Evolutionary conservation across 2,329 filamentous ascomycete genomes (phyloP).

Genomic region (Sarocladiaceae sp.): DNA sequence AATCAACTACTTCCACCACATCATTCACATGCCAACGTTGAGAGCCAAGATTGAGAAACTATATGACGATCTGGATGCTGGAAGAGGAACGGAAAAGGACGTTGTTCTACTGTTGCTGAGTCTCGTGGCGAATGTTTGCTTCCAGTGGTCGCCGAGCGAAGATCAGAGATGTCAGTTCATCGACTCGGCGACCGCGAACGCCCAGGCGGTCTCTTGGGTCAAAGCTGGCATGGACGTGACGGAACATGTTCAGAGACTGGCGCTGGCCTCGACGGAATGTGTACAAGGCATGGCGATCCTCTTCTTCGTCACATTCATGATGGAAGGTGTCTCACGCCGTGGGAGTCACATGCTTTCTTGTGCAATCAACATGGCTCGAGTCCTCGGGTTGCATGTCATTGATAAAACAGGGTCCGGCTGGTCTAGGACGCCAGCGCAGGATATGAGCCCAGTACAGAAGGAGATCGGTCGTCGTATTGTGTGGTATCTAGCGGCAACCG

Average conservation of each 20-base stretch:
- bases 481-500: conserved; percentile 36
- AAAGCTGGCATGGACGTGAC: conserved; percentile 10
- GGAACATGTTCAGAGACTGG: neutral
- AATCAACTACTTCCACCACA: conserved; percentile 6
- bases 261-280: conserved; percentile 14
- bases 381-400: conserved; percentile 27
- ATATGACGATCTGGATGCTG: neutral
- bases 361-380: conserved; percentile 10
- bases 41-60: neutral
- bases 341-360: conserved; percentile 17
- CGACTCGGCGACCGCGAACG: conserved; percentile 3
- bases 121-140: conserved; percentile 1
- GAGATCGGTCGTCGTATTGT: conserved; percentile 34
- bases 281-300: conserved; percentile 21
- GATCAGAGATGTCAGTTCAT: neutral
- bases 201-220: conserved; percentile 10
- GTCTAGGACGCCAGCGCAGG: conserved; percentile 13
- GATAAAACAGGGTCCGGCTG: conserved; percentile 18
- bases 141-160: neutral
- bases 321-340: conserved; percentile 19
- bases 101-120: neutral
- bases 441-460: conserved; percentile 18
- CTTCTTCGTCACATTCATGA: conserved; percentile 20
- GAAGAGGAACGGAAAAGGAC: neutral
- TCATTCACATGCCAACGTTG: neutral